A percentile compares a stretch with the other conserved stretches of the same genome.
These are phyloP conservation scores for Zygoascus bituminiphila DNA, from an alignment of 805 yeast species.

Conservation along the genomic window DNA sequence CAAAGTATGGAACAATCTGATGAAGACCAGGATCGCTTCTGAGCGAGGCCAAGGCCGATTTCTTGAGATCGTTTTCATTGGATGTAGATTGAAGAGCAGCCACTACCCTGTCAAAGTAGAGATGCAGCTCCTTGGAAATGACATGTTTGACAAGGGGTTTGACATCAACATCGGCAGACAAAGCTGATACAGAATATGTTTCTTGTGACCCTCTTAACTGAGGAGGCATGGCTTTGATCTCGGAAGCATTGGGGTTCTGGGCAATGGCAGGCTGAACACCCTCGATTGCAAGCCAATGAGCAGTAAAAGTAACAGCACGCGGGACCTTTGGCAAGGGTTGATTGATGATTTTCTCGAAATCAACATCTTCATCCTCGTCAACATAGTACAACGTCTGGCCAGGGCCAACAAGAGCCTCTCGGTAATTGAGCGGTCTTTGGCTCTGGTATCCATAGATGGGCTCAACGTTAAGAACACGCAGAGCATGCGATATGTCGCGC, in stretches of 20 bases:
- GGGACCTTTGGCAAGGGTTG: constrained; percentile 95
- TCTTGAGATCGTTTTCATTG: constrained; percentile 46
- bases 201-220: constrained; percentile 76
- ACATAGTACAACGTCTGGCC: constrained; percentile 91
- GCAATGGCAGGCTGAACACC: constrained; percentile 98
- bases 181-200: constrained; percentile 43
- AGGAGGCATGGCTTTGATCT: constrained; percentile 71
- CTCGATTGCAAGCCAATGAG: constrained; percentile 92
- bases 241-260: constrained; percentile 78
- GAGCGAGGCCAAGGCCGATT: constrained; percentile 78
- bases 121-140: constrained; percentile 83
- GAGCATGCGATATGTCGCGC: constrained; percentile 70
- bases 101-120: constrained; percentile 85
- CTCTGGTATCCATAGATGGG: constrained; percentile 86
- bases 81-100: constrained; percentile 50
- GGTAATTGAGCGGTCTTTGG: constrained; percentile 61
- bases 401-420: constrained; percentile 80
- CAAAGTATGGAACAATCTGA: constrained; percentile 92
- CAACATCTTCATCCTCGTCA: constrained; percentile 84
- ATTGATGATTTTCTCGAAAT: constrained; percentile 86
- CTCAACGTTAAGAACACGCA: constrained; percentile 81
- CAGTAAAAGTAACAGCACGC: constrained; percentile 82
- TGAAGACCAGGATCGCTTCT: constrained; percentile 93
- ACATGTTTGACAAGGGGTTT: constrained; percentile 94
- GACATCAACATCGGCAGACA: constrained; percentile 48